Conservation (phyloP, 2,329 filamentous ascomycete genomes). For the Fusarium praegraminearum region DNA sequence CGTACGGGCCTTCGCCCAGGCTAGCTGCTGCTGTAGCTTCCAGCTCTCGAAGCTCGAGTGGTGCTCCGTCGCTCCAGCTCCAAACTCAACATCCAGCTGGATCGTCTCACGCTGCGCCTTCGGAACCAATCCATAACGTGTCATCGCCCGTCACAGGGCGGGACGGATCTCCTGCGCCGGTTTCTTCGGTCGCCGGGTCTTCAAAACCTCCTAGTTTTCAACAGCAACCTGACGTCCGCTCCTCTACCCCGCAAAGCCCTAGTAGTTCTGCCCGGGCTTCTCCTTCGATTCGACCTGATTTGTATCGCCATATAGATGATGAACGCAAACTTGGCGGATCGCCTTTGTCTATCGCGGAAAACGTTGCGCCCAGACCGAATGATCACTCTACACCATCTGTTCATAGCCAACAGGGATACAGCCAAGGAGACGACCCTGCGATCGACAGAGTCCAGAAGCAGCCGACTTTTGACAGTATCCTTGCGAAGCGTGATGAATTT, state of each 20-base stretch:
- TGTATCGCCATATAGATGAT: conserved; percentile 79
- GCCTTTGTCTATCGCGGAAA: conserved; percentile 67
- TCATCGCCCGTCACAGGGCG: conserved; percentile 33
- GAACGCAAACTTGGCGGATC: conserved; percentile 69
- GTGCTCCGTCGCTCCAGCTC: conserved; percentile 46
- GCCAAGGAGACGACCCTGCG: conserved; percentile 6
- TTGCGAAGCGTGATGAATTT: conserved; percentile 33
- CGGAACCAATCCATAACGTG: conserved; percentile 29
- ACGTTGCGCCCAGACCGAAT: conserved; percentile 54
- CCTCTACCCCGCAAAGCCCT: conserved; percentile 43
- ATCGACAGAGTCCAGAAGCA: conserved; percentile 31
- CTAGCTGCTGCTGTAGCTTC: conserved; percentile 44
- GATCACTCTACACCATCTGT: conserved; percentile 48
- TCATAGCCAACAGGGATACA: conserved; percentile 13
- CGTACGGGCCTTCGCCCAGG: conserved; percentile 43
- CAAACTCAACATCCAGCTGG: conserved; percentile 39
- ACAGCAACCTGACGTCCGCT: conserved; percentile 41
- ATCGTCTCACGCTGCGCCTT: not conserved
- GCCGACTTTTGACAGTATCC: conserved; percentile 42
- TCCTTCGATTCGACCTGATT: conserved; percentile 79
- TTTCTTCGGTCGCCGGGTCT: conserved; percentile 30
- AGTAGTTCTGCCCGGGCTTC: conserved; percentile 59
- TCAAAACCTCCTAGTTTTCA: conserved; percentile 33
- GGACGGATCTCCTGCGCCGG: conserved; percentile 37
- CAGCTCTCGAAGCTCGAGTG: conserved; percentile 44